These are phyloP conservation scores for Micractinium conductrix DNA, from an alignment of 139 green algal genomes.

Conservation along the genomic window DNA sequence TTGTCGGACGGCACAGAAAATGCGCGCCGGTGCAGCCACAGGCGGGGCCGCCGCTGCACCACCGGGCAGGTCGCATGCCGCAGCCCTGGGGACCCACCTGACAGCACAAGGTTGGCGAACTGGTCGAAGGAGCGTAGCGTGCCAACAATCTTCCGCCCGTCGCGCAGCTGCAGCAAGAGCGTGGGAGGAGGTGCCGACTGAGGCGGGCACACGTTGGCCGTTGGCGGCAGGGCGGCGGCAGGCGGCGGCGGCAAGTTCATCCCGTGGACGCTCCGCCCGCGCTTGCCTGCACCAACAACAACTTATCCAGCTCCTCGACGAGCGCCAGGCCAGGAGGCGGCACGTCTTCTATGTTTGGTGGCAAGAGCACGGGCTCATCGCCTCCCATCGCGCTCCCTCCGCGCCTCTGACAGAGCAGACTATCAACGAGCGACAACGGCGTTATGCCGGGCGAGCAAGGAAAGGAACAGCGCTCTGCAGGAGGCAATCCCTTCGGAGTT, in stretches of 20 bases:
- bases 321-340: slow-evolving; percentile 46
- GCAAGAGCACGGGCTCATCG: slow-evolving; percentile 7
- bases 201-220: too few relatives aligned
- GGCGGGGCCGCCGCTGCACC: neutral
- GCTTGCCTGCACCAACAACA: slow-evolving; percentile 66
- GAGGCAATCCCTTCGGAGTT: too few relatives aligned
- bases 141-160: slow-evolving; percentile 78
- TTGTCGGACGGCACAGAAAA: too few relatives aligned
- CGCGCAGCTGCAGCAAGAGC: slow-evolving; percentile 58
- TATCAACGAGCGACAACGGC: neutral
- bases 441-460: too few relatives aligned
- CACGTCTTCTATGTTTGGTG: slow-evolving; percentile 43
- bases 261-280: too few relatives aligned
- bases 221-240: neutral
- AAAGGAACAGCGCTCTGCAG: too few relatives aligned
- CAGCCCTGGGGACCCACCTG: slow-evolving; percentile 27
- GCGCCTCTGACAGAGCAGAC: neutral
- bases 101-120: slow-evolving; percentile 83
- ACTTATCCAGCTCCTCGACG: slow-evolving; percentile 70
- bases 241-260: neutral
- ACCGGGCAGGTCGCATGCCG: neutral
- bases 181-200: too few relatives aligned
- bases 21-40: neutral
- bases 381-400: too few relatives aligned
- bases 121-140: slow-evolving; percentile 82